Conservation (phyloP, 1,139 yeast species). For the Kodamaea arcana region DNA sequence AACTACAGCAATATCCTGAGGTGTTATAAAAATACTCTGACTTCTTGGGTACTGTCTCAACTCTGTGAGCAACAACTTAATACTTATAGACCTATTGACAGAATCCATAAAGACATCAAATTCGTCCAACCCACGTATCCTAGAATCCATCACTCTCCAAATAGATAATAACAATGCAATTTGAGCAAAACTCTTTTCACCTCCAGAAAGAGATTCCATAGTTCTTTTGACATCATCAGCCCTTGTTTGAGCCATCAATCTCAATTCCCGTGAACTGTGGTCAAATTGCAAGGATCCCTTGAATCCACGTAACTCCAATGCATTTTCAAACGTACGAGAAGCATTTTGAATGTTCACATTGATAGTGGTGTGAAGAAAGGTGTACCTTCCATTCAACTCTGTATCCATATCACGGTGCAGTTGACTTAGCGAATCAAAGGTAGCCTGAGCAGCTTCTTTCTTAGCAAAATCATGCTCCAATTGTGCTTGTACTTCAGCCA, state of each 20-base stretch:
- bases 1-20: constrained; percentile 82
- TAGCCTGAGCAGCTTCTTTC: constrained; percentile 28
- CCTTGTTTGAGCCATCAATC: constrained; percentile 58
- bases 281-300: constrained; percentile 69
- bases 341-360: constrained; percentile 28
- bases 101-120: constrained; percentile 98
- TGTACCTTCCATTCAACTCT: constrained; percentile 46
- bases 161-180: constrained; percentile 82
- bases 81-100: constrained; percentile 78
- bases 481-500: constrained; percentile 37
- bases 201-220: constrained; percentile 88
- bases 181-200: constrained; percentile 93
- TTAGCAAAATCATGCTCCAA: constrained; percentile 21
- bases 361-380: constrained; percentile 47
- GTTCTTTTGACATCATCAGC: constrained; percentile 58
- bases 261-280: constrained; percentile 45
- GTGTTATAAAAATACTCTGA: constrained; percentile 91
- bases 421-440: constrained; percentile 19
- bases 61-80: constrained; percentile 68
- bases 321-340: constrained; percentile 47
- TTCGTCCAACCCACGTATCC: constrained; percentile 88
- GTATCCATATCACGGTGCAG: constrained; percentile 23
- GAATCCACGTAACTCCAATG: constrained; percentile 67
- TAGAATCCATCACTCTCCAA: constrained; percentile 89
- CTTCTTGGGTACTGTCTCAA: constrained; percentile 57